Conservation (phyloP, 1,284 basidiomycete species). For the Puccinia hordei region DNA sequence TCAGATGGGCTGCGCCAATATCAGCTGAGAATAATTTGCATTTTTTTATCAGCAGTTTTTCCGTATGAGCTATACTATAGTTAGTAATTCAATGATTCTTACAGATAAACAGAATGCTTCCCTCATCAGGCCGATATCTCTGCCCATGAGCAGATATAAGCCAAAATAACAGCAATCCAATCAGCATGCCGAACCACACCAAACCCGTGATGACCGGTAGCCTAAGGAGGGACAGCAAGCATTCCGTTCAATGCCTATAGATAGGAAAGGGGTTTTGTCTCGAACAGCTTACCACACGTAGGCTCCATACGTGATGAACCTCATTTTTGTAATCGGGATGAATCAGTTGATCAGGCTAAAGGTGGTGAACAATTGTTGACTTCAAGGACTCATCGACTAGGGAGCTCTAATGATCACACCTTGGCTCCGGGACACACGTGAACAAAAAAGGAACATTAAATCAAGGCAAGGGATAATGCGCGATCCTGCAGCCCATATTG, state of each 20-base stretch:
- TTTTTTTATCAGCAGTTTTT: not conserved
- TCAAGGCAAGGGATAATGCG: slow-evolving; percentile 7
- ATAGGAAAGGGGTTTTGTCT: not conserved
- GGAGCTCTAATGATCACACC: not conserved
- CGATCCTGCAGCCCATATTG: not conserved
- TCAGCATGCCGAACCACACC: slow-evolving; percentile 16
- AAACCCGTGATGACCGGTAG: slow-evolving; percentile 21
- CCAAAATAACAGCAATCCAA: slow-evolving; percentile 36
- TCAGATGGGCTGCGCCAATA: slow-evolving; percentile 18
- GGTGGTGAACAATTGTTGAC: not conserved
- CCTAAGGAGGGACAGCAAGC: slow-evolving; percentile 1
- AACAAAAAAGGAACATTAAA: not conserved
- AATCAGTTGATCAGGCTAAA: not conserved
- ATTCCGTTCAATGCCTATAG: slow-evolving; percentile 18
- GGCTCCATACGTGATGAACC: slow-evolving; percentile 42
- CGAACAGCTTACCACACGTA: slow-evolving; percentile 37
- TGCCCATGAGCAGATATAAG: slow-evolving; percentile 12
- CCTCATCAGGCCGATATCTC: slow-evolving; percentile 18
- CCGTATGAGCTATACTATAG: not conserved
- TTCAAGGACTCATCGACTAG: not conserved
- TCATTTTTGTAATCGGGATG: slow-evolving; percentile 19
- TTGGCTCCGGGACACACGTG: not conserved
- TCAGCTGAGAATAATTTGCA: not conserved
- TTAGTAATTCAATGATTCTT: not conserved
- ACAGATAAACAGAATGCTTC: slow-evolving; percentile 16